phyloP scores from a whole-genome alignment of 2,329 filamentous ascomycete genomes.

The Ophiostoma montium region DNA sequence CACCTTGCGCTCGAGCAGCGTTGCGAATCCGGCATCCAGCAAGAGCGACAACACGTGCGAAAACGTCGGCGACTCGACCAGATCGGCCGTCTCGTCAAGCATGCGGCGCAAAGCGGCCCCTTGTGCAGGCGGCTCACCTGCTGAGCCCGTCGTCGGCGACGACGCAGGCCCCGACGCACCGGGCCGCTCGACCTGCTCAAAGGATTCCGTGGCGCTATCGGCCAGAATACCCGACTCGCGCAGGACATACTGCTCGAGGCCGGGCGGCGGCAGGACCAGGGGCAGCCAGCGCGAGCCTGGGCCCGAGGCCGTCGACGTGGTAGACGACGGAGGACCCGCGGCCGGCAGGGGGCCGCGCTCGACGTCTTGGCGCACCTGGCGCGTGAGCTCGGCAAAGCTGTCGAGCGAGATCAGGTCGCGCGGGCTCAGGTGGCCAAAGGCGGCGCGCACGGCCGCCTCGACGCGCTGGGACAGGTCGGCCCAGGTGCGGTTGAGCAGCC shows the following conservation, averaged over 20 bases:
- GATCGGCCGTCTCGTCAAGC: slow-evolving; percentile 87
- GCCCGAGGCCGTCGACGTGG: slow-evolving; percentile 21
- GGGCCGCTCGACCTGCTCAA: slow-evolving; percentile 12
- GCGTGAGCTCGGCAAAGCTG: slow-evolving; percentile 62
- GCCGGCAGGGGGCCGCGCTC: slow-evolving; percentile 34
- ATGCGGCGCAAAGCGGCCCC: slow-evolving; percentile 50
- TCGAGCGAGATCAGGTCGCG: slow-evolving; percentile 77
- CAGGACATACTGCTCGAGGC: slow-evolving; percentile 72
- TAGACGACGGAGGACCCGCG: slow-evolving; percentile 8
- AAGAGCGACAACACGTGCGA: slow-evolving; percentile 72
- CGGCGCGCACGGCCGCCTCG: slow-evolving; percentile 70
- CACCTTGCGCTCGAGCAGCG: slow-evolving; percentile 71
- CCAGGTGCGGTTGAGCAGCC: slow-evolving; percentile 86
- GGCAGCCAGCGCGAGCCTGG: slow-evolving; percentile 55
- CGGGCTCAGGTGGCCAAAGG: slow-evolving; percentile 80
- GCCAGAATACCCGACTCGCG: slow-evolving; percentile 68
- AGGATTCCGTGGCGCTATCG: slow-evolving; percentile 29
- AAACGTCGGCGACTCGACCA: slow-evolving; percentile 89
- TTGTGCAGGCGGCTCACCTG: too few relatives aligned
- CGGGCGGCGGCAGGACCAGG: slow-evolving; percentile 65
- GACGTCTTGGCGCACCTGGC: slow-evolving; percentile 71
- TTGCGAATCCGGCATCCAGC: slow-evolving; percentile 75
- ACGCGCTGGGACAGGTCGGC: slow-evolving; percentile 69
- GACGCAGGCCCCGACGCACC: slow-evolving; percentile 14
- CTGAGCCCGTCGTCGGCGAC: slow-evolving; percentile 29